A percentile compares a stretch with the other conserved stretches of the same genome.
Conservation (phyloP, 176 grass and related monocot genomes). For the Oryza officinalis region DNA sequence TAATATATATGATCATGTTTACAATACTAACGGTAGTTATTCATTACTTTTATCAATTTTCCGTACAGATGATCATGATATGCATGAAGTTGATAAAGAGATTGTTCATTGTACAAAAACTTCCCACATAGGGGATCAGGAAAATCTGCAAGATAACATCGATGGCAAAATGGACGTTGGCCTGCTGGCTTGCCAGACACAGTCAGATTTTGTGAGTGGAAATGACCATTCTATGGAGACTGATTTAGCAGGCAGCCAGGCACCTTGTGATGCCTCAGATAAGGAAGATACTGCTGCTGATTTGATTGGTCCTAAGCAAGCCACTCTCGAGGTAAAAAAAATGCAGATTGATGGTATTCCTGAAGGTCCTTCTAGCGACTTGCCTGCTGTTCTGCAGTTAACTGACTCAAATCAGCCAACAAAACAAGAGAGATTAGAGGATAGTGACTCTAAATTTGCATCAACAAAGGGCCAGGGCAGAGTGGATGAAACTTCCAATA, state of each 20-base stretch:
- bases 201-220: constrained; percentile 25
- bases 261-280: constrained; percentile 22
- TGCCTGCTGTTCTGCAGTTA: constrained; percentile 26
- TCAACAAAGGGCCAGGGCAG: not conserved
- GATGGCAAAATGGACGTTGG: not conserved
- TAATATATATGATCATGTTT: not conserved
- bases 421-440: constrained; percentile 12
- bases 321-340: not conserved
- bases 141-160: constrained; percentile 1
- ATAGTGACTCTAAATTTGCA: not conserved
- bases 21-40: not conserved
- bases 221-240: constrained; percentile 12
- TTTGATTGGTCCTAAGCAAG: constrained; percentile 17
- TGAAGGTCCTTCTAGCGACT: constrained; percentile 17
- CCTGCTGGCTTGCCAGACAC: not conserved
- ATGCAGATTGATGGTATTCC: not conserved
- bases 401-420: constrained; percentile 12
- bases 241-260: constrained; percentile 6
- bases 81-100: constrained; percentile 18
- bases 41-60: constrained; percentile 14
- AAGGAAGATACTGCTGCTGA: constrained; percentile 28
- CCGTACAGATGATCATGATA: constrained; percentile 35
- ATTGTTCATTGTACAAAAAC: constrained; percentile 8
- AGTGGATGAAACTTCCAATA: not conserved
- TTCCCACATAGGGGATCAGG: constrained; percentile 4